Evolutionary conservation across 352 stramenopile genomes (phyloP).

Genomic region (Pythium rhizo-oryzae): DNA sequence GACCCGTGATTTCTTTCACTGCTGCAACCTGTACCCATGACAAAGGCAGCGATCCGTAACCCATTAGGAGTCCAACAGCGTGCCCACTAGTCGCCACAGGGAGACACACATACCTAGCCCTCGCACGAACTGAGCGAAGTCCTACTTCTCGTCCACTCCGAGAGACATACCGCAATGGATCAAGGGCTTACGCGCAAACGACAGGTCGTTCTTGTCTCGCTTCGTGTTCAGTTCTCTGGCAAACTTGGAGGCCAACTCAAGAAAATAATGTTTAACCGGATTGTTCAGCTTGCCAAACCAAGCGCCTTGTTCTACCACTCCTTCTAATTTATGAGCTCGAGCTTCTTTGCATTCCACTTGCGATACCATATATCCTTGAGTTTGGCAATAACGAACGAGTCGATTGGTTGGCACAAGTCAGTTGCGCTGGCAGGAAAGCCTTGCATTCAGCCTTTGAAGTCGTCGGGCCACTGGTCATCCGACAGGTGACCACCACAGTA

Average conservation of each 20-base stretch:
- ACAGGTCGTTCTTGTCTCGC: conserved; percentile 25
- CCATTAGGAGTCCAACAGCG: no score
- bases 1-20: no score
- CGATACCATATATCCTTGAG: conserved; percentile 32
- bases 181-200: conserved; percentile 37
- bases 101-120: no score
- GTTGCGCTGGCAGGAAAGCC: background rate
- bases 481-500: conserved; percentile 9
- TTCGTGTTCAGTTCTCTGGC: conserved; percentile 25
- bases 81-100: no score
- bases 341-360: conserved; percentile 34
- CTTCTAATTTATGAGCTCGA: conserved; percentile 28
- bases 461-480: background rate
- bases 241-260: conserved; percentile 26
- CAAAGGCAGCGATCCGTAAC: no score
- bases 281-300: conserved; percentile 39
- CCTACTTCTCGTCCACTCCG: background rate
- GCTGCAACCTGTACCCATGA: no score
- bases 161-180: conserved; percentile 10
- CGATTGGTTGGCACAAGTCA: conserved; percentile 27
- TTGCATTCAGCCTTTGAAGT: background rate
- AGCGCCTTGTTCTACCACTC: conserved; percentile 32
- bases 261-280: conserved; percentile 32
- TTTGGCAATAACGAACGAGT: conserved; percentile 38
- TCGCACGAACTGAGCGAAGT: background rate